Evolutionary conservation across 176 grass and related monocot genomes (phyloP), one percentile per base, ranked within the genome.

Genomic region (Avena eriantha): DNA sequence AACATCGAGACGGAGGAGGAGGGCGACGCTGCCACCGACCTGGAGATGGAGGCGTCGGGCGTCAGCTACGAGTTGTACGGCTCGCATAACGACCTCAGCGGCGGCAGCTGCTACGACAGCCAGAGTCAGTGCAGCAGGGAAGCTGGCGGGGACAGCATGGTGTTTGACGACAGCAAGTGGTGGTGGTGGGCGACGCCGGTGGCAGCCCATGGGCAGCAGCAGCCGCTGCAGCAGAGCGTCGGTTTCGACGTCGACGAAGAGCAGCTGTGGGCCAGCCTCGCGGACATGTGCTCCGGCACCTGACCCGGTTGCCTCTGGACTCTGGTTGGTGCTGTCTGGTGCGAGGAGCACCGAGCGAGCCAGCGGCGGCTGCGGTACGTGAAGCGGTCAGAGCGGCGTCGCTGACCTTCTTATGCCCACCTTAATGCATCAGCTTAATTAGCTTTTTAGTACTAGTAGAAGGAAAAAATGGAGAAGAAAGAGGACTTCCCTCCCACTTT

Each of bases 181-280:
- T 81, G 80, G 79, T 89, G 73, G 73, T 67, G 87, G 80, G 77
- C 31, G 63, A 73, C 72, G 29, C 60, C 80, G 47, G 59, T 85
- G 81, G 73, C 73, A 47, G 78, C 79, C 60, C 77, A 67, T 60
- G 77, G 39, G 22, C 83, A 69, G 79, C 56, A 19, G 29, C n/a
- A 21, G 7, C 53, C 15, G 14, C 57, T 11, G 64, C 60, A 23
- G 85, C 79, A 73, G 77, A 77, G 65, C 82, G 6, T 82, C 59
- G 82, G 83, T 71, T 85, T 91, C 43, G 69, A 91, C 24, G 16
- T 89, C 39, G 60, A 87, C 0, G 92, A 93, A 57, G 85, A 90
- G 0, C 90, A 90, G 17, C 65, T 99, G 59, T 90, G 94, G 90
- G 88, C 92, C 84, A 90, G 83, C 84, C 72, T 98, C 18, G 88